Conservation (phyloP, 2,329 filamentous ascomycete species). For the Claviceps paspali region DNA sequence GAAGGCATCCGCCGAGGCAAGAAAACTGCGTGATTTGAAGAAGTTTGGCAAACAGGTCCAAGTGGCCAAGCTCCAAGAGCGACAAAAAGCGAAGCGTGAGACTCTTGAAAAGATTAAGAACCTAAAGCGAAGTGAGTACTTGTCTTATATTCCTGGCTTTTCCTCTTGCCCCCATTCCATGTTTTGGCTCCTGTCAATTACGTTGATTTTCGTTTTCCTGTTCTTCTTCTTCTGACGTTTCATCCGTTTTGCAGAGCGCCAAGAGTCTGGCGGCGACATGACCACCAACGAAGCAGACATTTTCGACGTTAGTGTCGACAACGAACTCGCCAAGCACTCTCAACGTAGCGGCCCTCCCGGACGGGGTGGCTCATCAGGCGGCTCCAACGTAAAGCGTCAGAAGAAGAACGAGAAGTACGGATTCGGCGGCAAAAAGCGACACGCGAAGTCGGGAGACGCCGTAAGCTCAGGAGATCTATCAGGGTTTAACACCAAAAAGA, state of each 20-base stretch:
- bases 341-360: slow-evolving; percentile 24
- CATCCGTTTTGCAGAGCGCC: slow-evolving; percentile 82
- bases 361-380: slow-evolving; percentile 8
- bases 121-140: slow-evolving; percentile 74
- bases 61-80: slow-evolving; percentile 87
- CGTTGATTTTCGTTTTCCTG: background rate
- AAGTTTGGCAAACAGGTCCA: slow-evolving; percentile 99
- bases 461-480: slow-evolving; percentile 65
- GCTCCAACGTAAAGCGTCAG: slow-evolving; percentile 49
- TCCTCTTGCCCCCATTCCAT: too few species aligned
- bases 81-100: slow-evolving; percentile 80
- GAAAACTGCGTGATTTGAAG: slow-evolving; percentile 87
- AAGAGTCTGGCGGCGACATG: slow-evolving; percentile 47
- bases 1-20: slow-evolving; percentile 82
- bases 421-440: slow-evolving; percentile 89
- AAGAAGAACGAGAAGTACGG: slow-evolving; percentile 95
- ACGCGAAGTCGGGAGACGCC: slow-evolving; percentile 82
- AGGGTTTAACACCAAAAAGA: slow-evolving; percentile 65
- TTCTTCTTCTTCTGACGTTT: too few species aligned
- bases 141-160: background rate
- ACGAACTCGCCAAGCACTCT: slow-evolving; percentile 33
- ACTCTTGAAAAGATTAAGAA: slow-evolving; percentile 91
- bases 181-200: too few species aligned
- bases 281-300: slow-evolving; percentile 68
- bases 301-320: slow-evolving; percentile 79